These are phyloP conservation scores for Yamadazyma spencermartinsiae DNA, from an alignment of 1,139 yeast genomes.

Conservation along the genomic window DNA sequence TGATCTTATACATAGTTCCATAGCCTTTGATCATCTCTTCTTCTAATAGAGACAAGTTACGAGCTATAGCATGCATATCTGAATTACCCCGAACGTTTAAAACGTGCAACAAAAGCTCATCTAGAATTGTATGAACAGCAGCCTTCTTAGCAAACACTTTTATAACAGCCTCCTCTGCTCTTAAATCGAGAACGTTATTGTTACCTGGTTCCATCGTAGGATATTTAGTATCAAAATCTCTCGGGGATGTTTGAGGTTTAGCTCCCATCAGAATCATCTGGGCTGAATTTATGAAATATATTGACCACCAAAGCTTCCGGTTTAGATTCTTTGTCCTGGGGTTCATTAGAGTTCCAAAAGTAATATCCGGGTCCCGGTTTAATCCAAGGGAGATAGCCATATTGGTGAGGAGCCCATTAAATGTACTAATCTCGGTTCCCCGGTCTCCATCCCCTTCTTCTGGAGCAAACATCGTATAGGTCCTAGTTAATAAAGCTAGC, in stretches of 20 bases:
- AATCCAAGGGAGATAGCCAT: conserved; percentile 48
- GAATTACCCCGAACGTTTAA: conserved; percentile 23
- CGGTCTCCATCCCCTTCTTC: conserved; percentile 53
- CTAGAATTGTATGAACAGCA: not conserved
- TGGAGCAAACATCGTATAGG: conserved; percentile 44
- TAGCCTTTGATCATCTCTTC: conserved; percentile 16
- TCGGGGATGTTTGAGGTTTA: conserved; percentile 16
- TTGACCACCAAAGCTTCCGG: conserved; percentile 37
- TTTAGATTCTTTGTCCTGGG: conserved; percentile 29
- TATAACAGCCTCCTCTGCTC: conserved; percentile 22
- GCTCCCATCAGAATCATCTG: conserved; percentile 19
- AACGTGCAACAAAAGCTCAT: conserved; percentile 4
- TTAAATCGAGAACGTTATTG: conserved; percentile 26
- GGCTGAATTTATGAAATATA: conserved; percentile 15
- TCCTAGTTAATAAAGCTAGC: conserved; percentile 39
- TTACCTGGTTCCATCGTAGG: conserved; percentile 13
- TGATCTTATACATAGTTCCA: conserved; percentile 5
- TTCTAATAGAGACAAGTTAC: conserved; percentile 29
- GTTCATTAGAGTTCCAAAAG: conserved; percentile 27
- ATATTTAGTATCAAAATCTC: conserved; percentile 18
- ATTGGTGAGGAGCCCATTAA: conserved; percentile 37
- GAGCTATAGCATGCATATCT: conserved; percentile 24
- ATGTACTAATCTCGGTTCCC: conserved; percentile 47
- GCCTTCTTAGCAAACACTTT: conserved; percentile 5
- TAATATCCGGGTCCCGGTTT: conserved; percentile 42